Conservation (phyloP, 352 stramenopile species). For the Pythium dissimile region DNA sequence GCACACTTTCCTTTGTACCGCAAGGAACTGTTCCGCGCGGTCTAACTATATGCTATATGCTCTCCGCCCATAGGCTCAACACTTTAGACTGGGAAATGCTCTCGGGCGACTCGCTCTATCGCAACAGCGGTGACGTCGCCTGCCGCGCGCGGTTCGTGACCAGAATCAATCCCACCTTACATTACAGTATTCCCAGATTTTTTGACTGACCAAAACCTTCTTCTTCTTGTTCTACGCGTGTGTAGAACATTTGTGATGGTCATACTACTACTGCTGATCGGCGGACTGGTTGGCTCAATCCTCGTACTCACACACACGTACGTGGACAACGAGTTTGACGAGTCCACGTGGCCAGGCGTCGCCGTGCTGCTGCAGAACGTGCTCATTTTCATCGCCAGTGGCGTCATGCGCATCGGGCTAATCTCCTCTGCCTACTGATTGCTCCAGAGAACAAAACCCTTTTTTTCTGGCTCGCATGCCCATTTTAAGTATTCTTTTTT, state of each 20-base stretch:
- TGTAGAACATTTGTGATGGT: conserved; percentile 48
- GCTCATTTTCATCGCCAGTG: conserved; percentile 50
- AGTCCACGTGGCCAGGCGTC: conserved; percentile 55
- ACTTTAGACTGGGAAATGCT: conserved; percentile 69
- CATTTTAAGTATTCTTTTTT: not conserved
- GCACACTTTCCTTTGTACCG: not conserved
- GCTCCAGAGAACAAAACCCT: not conserved
- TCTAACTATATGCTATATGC: not conserved
- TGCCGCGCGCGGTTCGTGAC: conserved; percentile 34
- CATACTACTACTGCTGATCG: conserved; percentile 41
- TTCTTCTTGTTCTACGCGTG: not conserved
- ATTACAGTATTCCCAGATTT: no score
- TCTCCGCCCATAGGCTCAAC: conserved; percentile 33
- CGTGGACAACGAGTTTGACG: conserved; percentile 47
- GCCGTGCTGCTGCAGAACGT: conserved; percentile 61
- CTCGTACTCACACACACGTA: conserved; percentile 64
- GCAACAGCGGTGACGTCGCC: conserved; percentile 34
- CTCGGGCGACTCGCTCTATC: conserved; percentile 40
- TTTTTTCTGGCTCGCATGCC: no score
- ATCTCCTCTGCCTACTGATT: conserved; percentile 24
- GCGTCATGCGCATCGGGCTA: conserved; percentile 50
- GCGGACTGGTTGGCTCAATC: conserved; percentile 39
- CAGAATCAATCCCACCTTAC: not conserved
- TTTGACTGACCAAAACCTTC: no score
- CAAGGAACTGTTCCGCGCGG: not conserved